Percentiles rank a stretch among this genome's conserved stretches.
phyloP scores from a whole-genome alignment of 208 protist species.

The Trichomonas tenax region DNA sequence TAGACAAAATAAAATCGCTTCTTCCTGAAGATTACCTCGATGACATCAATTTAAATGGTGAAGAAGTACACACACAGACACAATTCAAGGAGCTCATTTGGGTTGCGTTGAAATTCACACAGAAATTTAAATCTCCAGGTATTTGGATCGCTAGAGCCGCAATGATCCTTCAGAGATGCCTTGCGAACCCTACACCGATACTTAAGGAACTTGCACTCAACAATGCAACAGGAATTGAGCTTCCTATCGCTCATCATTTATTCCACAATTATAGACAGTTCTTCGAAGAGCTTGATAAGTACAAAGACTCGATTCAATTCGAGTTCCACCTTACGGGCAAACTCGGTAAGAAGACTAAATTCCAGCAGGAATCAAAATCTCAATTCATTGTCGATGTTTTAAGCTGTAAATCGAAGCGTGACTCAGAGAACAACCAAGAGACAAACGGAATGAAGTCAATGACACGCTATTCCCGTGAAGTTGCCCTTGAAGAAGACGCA shows the following conservation, averaged over 20 bases:
- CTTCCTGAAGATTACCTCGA: neutral
- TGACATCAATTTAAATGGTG: neutral
- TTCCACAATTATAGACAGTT: neutral
- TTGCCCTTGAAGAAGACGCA: neutral
- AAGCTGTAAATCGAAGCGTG: neutral
- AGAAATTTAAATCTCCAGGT: neutral
- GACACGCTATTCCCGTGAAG: neutral
- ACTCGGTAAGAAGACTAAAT: slow-evolving; percentile 5
- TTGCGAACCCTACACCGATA: neutral
- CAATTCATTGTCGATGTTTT: neutral
- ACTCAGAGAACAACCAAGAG: neutral
- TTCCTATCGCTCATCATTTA: neutral
- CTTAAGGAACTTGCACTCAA: neutral
- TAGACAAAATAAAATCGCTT: neutral
- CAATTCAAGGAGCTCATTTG: neutral
- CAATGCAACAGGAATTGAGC: neutral
- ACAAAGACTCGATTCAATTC: neutral
- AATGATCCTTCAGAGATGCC: neutral
- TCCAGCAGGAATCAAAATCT: slow-evolving; percentile 4
- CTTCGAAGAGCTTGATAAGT: neutral
- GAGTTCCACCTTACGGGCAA: neutral
- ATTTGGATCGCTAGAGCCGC: neutral
- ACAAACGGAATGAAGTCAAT: neutral
- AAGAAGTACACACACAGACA: neutral
- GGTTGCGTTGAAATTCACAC: neutral